Conservation (phyloP, 2,329 filamentous ascomycete genomes). For the Xylaria sp. region DNA sequence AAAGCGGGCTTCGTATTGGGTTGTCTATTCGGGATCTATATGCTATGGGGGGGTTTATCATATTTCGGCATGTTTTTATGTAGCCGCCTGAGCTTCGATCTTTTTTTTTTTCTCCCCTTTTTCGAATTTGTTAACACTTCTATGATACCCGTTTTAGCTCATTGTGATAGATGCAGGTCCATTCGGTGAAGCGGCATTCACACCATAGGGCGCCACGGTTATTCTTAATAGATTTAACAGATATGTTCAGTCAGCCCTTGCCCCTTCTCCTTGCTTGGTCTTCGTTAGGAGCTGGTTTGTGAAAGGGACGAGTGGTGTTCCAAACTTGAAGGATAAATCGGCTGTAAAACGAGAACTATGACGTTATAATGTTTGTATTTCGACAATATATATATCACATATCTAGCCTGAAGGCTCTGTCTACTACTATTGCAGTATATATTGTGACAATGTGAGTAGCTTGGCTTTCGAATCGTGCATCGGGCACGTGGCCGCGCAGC, state of each 20-base stretch:
- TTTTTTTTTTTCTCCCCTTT: neutral
- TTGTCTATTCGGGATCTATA: neutral
- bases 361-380: too few relatives aligned
- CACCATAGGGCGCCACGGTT: neutral
- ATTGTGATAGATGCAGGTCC: neutral
- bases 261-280: neutral
- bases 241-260: neutral
- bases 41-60: neutral
- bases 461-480: too few relatives aligned
- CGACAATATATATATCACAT: too few relatives aligned
- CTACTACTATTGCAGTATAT: too few relatives aligned
- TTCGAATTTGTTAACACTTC: neutral
- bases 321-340: too few relatives aligned
- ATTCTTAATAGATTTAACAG: neutral
- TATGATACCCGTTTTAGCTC: neutral
- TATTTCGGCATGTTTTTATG: too few relatives aligned
- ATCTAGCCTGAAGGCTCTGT: too few relatives aligned
- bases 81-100: neutral
- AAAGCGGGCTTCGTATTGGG: too few relatives aligned
- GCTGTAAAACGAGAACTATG: too few relatives aligned
- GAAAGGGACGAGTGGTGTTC: too few relatives aligned
- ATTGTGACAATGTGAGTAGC: too few relatives aligned
- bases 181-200: neutral
- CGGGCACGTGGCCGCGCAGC: too few relatives aligned
- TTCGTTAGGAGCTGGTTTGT: neutral